phyloP scores from a whole-genome alignment of 768 basidiomycete species.

The Leccinum imitatum region DNA sequence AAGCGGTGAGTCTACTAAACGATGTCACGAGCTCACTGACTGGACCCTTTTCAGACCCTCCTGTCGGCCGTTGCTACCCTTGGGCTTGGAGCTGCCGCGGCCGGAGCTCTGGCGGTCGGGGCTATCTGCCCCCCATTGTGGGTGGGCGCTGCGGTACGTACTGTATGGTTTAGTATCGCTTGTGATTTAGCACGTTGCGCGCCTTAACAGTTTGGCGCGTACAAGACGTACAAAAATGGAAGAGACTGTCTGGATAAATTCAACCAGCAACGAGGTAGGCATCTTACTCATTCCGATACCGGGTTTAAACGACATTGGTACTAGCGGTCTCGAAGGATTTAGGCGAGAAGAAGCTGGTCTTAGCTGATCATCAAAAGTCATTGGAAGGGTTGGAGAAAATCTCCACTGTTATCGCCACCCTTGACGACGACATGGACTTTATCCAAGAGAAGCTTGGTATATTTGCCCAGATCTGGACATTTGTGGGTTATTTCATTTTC shows the following conservation, averaged over 20 bases:
- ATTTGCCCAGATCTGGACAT: neutral
- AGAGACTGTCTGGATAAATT: no score
- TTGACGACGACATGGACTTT: neutral
- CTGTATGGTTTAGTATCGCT: neutral
- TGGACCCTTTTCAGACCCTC: neutral
- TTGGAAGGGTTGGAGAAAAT: neutral
- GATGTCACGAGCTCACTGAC: neutral
- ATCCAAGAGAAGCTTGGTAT: neutral
- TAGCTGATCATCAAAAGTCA: neutral
- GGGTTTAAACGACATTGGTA: neutral
- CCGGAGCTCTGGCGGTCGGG: neutral
- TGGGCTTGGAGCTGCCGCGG: neutral
- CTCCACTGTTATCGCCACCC: neutral
- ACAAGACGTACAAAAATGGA: no score
- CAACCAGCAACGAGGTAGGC: neutral
- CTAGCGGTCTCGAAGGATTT: neutral
- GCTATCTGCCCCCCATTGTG: neutral
- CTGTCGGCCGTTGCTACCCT: neutral
- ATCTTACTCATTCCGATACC: neutral
- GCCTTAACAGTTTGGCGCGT: neutral
- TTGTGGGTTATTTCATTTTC: neutral
- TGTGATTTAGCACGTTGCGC: neutral
- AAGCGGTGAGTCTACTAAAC: neutral
- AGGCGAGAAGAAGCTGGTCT: neutral
- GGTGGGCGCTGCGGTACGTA: neutral